Conservation (phyloP, 2,329 filamentous ascomycete species). For the Colletotrichum spaethianum region DNA sequence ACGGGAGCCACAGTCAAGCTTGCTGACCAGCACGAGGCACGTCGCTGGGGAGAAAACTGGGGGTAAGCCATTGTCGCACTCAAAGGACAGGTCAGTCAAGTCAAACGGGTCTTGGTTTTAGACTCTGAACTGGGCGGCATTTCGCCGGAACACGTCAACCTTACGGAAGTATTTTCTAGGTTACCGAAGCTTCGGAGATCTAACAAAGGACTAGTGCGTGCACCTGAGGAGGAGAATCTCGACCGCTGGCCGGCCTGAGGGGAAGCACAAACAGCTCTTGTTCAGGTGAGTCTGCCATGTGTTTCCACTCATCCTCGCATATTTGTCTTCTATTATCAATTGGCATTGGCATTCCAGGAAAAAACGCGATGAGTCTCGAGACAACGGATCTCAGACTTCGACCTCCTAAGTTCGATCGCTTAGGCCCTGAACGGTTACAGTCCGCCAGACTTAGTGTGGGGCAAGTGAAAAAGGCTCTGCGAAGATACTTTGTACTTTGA, state of each 20-base stretch:
- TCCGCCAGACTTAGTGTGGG: slow-evolving; percentile 6
- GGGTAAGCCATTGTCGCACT: slow-evolving; percentile 4
- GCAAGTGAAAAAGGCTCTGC: neutral
- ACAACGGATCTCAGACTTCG: slow-evolving; percentile 12
- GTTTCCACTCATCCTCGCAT: neutral
- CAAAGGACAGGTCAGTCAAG: neutral
- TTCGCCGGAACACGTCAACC: neutral
- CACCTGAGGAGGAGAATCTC: slow-evolving; percentile 2
- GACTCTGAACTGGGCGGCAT: neutral
- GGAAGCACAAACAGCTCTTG: slow-evolving; percentile 2
- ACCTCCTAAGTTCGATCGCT: neutral
- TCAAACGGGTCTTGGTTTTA: neutral
- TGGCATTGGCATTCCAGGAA: neutral
- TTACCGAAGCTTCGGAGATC: slow-evolving; percentile 25
- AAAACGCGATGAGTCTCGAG: neutral
- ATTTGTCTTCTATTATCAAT: neutral
- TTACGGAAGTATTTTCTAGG: neutral
- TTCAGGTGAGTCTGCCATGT: neutral
- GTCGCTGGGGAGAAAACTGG: neutral
- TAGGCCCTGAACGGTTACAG: neutral
- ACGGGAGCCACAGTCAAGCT: slow-evolving; percentile 3
- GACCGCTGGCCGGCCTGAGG: neutral
- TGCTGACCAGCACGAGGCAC: neutral
- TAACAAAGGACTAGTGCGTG: slow-evolving; percentile 18
- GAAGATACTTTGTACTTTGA: neutral